Conservation (phyloP, 2,329 filamentous ascomycete species). For the Claviceps sp. region DNA sequence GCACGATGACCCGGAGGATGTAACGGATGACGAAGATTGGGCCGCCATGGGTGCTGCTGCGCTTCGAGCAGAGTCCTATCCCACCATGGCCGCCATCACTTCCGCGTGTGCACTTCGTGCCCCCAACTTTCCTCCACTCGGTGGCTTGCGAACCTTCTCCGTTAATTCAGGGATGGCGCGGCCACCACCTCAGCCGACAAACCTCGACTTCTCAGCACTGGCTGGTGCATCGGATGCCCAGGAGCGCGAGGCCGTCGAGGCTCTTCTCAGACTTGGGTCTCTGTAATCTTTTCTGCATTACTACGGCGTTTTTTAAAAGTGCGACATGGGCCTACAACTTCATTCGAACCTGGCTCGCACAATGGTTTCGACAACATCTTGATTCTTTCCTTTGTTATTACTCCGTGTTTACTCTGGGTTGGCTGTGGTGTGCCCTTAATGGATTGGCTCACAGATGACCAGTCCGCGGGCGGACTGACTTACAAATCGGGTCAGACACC, state of each 20-base stretch:
- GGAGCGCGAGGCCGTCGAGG: constrained; percentile 72
- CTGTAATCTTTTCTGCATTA: constrained; percentile 40
- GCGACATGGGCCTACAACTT: neutral
- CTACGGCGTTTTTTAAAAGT: constrained; percentile 4
- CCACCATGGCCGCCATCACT: constrained; percentile 41
- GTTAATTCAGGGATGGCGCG: constrained; percentile 38
- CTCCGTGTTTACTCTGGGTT: neutral
- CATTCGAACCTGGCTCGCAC: constrained; percentile 1
- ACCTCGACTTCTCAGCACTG: constrained; percentile 38
- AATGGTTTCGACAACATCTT: neutral
- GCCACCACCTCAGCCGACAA: constrained; percentile 36
- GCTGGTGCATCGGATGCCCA: constrained; percentile 48
- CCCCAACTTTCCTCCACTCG: constrained; percentile 35
- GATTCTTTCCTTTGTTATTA: neutral
- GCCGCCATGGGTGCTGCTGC: constrained; percentile 76
- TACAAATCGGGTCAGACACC: constrained; percentile 17
- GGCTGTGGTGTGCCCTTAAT: neutral
- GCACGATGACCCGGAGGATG: constrained; percentile 68
- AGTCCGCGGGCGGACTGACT: constrained; percentile 6
- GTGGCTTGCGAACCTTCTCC: constrained; percentile 35
- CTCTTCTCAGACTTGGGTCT: constrained; percentile 69
- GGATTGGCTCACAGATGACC: constrained; percentile 3
- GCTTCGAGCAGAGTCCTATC: constrained; percentile 55
- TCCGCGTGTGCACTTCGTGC: constrained; percentile 29
- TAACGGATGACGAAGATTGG: constrained; percentile 96